Evolutionary conservation across 2,329 filamentous ascomycete species (phyloP), one percentile per base, ranked within the genome.

Genomic region (Phaeoacremonium minimum): DNA sequence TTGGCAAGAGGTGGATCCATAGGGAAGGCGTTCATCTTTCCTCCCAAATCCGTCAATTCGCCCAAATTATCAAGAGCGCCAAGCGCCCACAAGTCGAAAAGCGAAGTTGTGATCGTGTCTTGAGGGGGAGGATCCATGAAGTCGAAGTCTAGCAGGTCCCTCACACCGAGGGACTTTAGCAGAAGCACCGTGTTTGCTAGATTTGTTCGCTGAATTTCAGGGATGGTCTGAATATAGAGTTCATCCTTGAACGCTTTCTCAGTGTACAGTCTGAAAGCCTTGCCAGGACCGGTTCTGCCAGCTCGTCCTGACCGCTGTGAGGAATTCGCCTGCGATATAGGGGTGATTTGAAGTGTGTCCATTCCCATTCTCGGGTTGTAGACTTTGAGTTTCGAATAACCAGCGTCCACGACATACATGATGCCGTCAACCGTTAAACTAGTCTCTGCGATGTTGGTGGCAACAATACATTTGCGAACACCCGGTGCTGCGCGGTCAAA

Each of bases 321-420:
- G 5, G 89, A 85, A 58, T 98, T 98, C 48, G 93, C 93, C 58
- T 98, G 93, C 3, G 90, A 96, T 36, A 98, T 94, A 1, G 93
- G 93, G 1, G 93, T 98, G 48, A 98, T 95, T 54, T 97, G 93
- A 12, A 98, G 76, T 1, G 91, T 96, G 54, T 98, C 93, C 93
- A 98, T 98, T 39, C 93, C 93, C 88, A 98, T 97, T 36, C 90
- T 86, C 6, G 93, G 90, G 52, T 98, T 98, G 64, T 97, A 98
- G 5, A 98, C 93, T 58, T 98, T 98, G 56, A 97, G 77, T 60
- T 98, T 98, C 3, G 89, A 95, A 60, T 91, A 98, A 1, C 93
- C 93, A 2, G 87, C 82, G 58, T 98, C 93, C 5, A 98, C 93
- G 15, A 98, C 93, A 52, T 95, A 98, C 84, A 97, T 97, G 63